Base-by-base conservation (phyloP, 345 rosid genomes). In the Citropsis articulata region DNA sequence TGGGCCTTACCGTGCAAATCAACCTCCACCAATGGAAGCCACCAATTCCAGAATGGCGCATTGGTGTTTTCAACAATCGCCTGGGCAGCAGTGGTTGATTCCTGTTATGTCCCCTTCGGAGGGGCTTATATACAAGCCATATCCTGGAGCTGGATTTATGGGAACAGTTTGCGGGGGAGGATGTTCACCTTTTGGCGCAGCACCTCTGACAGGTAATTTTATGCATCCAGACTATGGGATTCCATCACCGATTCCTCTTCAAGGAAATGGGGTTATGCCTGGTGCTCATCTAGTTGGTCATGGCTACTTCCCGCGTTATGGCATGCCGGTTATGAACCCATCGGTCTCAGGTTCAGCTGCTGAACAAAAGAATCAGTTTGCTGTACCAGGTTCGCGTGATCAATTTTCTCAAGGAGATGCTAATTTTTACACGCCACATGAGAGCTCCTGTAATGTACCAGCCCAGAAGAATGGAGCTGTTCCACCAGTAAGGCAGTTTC, bases 21-120 rank as follows among this genome's bases (percentile, higher is more conserved):
- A 77, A 66, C 81, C 82, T 6, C 59, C 81, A 35, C 80, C 66
- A 38, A 73, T 84, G 16, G 56, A 53, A 75, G 62, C 77, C 59
- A 50, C 80, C 42, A 87, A 83, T 71, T 25, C 80, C 66, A 73
- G 78, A 74, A 77, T 77, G 62, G 77, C 73, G 64, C 82, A 85
- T 56, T 88, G 88, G 91, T 76, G 82, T 82, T 87, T 77, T 85
- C 83, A 78, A 61, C 89, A 81, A 40, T 67, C 86, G 38, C 72
- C 83, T n/a, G 80, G 90, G 79, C 88, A 92, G 28, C 98, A 92
- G 66, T 93, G 97, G 98, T 79, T 95, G 81, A 68, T 93, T 75
- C 98, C 98, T 61, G 85, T 95, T 18, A 91, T 95, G 94, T 92
- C 98, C 42, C 97, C 97, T 53, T 89, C 94, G 0, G 98, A 95